Percentiles rank a stretch among this genome's conserved stretches.
Conservation (phyloP, 1,284 basidiomycete species). For the Heliocybe sulcata region DNA sequence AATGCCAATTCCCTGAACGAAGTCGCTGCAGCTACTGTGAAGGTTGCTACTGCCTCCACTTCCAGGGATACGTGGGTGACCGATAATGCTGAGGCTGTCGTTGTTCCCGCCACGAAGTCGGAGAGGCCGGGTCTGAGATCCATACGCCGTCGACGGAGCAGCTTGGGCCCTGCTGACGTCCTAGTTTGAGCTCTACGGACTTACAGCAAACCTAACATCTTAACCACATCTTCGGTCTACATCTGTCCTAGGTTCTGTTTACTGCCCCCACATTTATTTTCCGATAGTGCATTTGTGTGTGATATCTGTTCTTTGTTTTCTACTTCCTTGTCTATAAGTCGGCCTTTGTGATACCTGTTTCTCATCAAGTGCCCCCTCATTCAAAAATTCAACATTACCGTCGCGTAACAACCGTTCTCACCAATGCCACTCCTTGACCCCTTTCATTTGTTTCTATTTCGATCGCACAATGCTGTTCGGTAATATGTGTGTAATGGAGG, state of each 20-base stretch:
- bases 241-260: slow-evolving; percentile 10
- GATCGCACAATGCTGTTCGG: neutral
- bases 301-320: slow-evolving; percentile 2
- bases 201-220: neutral
- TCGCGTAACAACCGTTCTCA: neutral
- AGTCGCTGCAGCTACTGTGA: slow-evolving; percentile 30
- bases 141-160: slow-evolving; percentile 68
- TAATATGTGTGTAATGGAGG: neutral
- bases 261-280: slow-evolving; percentile 4
- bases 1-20: slow-evolving; percentile 39
- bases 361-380: neutral
- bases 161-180: slow-evolving; percentile 77
- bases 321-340: neutral
- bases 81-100: slow-evolving; percentile 58
- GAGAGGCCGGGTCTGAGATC: slow-evolving; percentile 64
- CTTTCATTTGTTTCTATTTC: slow-evolving; percentile 5
- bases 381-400: neutral
- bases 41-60: slow-evolving; percentile 26
- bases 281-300: slow-evolving; percentile 3
- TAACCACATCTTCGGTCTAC: neutral
- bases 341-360: neutral
- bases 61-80: slow-evolving; percentile 62
- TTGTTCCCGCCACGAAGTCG: slow-evolving; percentile 58
- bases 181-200: slow-evolving; percentile 43
- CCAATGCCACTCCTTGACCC: neutral